A percentile compares a stretch with the other conserved stretches of the same genome.
phyloP scores from a whole-genome alignment of 345 rosid genomes.

The Euphorbia tirucalli region DNA sequence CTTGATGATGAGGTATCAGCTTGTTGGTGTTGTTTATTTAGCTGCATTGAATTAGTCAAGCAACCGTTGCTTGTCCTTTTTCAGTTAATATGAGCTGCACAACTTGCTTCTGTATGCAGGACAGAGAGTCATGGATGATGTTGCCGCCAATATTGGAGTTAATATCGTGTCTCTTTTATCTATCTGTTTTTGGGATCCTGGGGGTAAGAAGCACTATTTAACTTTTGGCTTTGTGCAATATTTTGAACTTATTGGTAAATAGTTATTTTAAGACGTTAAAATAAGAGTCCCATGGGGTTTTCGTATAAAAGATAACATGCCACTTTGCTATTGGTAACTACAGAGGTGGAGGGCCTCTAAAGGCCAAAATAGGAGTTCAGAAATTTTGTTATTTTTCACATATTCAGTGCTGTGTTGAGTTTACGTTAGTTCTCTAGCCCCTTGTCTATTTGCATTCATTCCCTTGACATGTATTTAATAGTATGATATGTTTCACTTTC shows the following conservation, averaged over 20 bases:
- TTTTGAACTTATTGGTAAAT: background rate
- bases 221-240: background rate
- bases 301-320: background rate
- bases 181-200: constrained; percentile 75
- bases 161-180: constrained; percentile 49
- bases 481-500: too few species aligned
- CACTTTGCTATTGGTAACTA: background rate
- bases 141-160: constrained; percentile 54
- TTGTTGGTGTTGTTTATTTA: background rate
- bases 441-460: too few species aligned
- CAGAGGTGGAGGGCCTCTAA: too few species aligned
- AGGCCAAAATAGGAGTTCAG: too few species aligned
- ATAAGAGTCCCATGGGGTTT: background rate
- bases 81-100: background rate
- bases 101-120: constrained; percentile 28
- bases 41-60: background rate
- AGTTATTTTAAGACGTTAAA: background rate
- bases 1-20: too few species aligned
- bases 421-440: too few species aligned
- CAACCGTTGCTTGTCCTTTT: background rate
- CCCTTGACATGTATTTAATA: too few species aligned
- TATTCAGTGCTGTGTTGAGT: too few species aligned
- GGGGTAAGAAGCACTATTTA: constrained; percentile 43
- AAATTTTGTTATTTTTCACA: too few species aligned
- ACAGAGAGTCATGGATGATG: constrained; percentile 20